Conservation (phyloP, 371 early-diverging fungal genomes). For the Mortierella sp. region DNA sequence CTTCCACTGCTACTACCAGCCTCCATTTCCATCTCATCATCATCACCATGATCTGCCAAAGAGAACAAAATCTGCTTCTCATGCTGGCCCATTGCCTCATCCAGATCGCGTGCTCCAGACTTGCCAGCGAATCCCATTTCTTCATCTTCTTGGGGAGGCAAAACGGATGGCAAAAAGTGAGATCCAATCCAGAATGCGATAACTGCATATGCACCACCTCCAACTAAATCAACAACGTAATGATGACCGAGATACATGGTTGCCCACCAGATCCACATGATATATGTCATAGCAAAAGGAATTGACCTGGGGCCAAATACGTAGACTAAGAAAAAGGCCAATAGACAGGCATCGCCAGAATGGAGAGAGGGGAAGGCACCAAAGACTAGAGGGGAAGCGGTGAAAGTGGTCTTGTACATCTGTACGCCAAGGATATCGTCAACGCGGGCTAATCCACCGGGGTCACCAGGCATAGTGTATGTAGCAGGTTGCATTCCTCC, state of each 20-base stretch:
- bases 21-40: slow-evolving; percentile 1
- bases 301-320: slow-evolving; percentile 62
- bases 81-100: slow-evolving; percentile 12
- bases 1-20: background rate
- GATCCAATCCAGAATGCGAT: slow-evolving; percentile 63
- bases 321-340: slow-evolving; percentile 69
- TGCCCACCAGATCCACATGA: slow-evolving; percentile 82
- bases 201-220: slow-evolving; percentile 74
- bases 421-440: slow-evolving; percentile 75
- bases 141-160: slow-evolving; percentile 25
- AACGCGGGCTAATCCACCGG: slow-evolving; percentile 78
- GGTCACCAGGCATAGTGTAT: slow-evolving; percentile 80
- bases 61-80: slow-evolving; percentile 34
- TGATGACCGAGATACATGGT: slow-evolving; percentile 85
- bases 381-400: slow-evolving; percentile 78
- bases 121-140: background rate
- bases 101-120: slow-evolving; percentile 7
- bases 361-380: slow-evolving; percentile 85
- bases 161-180: slow-evolving; percentile 47
- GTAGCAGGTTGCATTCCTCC: slow-evolving; percentile 70
- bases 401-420: slow-evolving; percentile 77
- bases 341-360: slow-evolving; percentile 76
- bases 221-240: slow-evolving; percentile 80
- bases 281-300: slow-evolving; percentile 65
- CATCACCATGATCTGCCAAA: slow-evolving; percentile 10